phyloP scores from a whole-genome alignment of 257 asterid species.

The Cruciata laevipes region DNA sequence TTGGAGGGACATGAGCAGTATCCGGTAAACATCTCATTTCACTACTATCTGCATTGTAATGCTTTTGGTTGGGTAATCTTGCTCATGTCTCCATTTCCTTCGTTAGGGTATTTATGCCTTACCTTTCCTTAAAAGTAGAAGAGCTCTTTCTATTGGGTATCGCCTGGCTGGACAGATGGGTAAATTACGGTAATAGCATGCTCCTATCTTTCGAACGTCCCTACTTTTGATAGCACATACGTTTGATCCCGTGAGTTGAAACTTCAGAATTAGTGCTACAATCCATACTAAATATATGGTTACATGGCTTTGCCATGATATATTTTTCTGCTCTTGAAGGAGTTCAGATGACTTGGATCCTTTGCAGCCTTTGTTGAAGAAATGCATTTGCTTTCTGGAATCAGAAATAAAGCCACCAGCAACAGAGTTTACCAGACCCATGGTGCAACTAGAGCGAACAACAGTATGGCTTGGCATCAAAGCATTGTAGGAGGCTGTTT shows the following conservation, averaged over 20 bases:
- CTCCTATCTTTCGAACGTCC: too few species aligned
- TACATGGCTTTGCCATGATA: too few species aligned
- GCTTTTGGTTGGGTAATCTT: constrained; percentile 18
- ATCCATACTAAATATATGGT: too few species aligned
- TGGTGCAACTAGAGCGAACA: constrained; percentile 76
- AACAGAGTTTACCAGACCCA: constrained; percentile 57
- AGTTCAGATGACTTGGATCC: constrained; percentile 71
- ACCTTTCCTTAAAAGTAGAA: constrained; percentile 77
- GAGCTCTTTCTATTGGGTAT: constrained; percentile 80
- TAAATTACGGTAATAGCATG: constrained; percentile 60
- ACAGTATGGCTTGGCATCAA: constrained; percentile 99
- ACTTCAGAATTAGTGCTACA: background rate
- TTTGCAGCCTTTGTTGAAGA: constrained; percentile 79
- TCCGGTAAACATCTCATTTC: too few species aligned
- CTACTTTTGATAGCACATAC: too few species aligned
- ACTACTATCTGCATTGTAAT: constrained; percentile 12
- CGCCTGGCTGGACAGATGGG: constrained; percentile 91
- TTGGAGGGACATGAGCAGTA: constrained; percentile 85
- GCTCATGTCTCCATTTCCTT: constrained; percentile 15
- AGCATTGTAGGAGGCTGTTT: constrained; percentile 79
- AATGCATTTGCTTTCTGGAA: constrained; percentile 68
- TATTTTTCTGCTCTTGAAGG: constrained; percentile 35
- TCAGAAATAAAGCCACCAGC: constrained; percentile 42
- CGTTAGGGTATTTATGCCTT: constrained; percentile 82
- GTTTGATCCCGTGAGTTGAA: background rate